These are phyloP conservation scores for Rhizopogon rudus DNA, from an alignment of 768 basidiomycete species.

Conservation along the genomic window DNA sequence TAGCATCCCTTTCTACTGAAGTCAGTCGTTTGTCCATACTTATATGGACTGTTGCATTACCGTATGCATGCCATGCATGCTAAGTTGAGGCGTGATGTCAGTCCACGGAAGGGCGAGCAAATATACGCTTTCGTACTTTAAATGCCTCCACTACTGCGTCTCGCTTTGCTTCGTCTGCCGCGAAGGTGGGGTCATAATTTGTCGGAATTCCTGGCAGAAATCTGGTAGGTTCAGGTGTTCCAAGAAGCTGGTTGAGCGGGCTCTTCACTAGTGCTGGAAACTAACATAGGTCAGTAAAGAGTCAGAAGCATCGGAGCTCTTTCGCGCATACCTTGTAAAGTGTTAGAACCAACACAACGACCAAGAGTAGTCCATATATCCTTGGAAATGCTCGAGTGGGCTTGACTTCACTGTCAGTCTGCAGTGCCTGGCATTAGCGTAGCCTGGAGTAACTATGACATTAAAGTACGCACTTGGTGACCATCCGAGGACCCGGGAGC, in stretches of 20 bases:
- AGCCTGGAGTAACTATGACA: neutral
- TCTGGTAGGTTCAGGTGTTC: constrained; percentile 1
- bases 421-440: neutral
- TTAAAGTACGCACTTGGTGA: neutral
- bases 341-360: constrained; percentile 3
- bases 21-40: constrained; percentile 8
- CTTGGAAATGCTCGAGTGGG: neutral
- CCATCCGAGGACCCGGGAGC: constrained; percentile 3
- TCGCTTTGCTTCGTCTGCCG: constrained; percentile 57
- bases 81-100: constrained; percentile 22
- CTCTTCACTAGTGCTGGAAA: constrained; percentile 3
- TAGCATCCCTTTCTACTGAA: constrained; percentile 73
- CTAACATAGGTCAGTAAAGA: constrained; percentile 10
- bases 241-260: constrained; percentile 4
- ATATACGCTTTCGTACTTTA: constrained; percentile 43
- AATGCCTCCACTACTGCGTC: constrained; percentile 77
- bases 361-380: constrained; percentile 6
- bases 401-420: constrained; percentile 5
- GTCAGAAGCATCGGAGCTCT: neutral
- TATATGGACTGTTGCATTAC: constrained; percentile 33
- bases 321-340: constrained; percentile 16
- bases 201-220: constrained; percentile 17
- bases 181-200: constrained; percentile 21
- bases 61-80: constrained; percentile 87
- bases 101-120: neutral